A percentile compares a stretch with the other conserved stretches of the same genome.
phyloP scores from a whole-genome alignment of 2,329 filamentous ascomycete species.

The Herpotrichia juniperi region DNA sequence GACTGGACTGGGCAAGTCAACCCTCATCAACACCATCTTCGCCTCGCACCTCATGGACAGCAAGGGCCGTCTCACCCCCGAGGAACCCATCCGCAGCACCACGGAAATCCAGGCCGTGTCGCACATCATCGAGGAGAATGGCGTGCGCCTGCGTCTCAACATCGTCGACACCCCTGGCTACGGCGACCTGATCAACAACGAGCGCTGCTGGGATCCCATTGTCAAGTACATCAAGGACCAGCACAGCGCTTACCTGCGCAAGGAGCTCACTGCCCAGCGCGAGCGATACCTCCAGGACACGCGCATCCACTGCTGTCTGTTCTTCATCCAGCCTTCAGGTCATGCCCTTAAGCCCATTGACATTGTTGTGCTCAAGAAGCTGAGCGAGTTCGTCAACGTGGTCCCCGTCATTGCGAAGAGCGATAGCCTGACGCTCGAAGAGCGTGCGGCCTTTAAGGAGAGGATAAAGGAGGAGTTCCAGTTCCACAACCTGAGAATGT shows the following conservation, averaged over 20 bases:
- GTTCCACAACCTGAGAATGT: slow-evolving; percentile 99
- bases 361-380: slow-evolving; percentile 99
- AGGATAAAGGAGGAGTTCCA: slow-evolving; percentile 98
- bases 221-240: slow-evolving; percentile 99
- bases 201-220: slow-evolving; percentile 99
- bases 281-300: slow-evolving; percentile 99
- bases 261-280: slow-evolving; percentile 98
- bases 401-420: slow-evolving; percentile 99
- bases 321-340: slow-evolving; percentile 98
- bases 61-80: slow-evolving; percentile 90
- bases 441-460: slow-evolving; percentile 96
- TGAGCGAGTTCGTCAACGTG: slow-evolving; percentile 98
- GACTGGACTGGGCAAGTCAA: slow-evolving; percentile 98
- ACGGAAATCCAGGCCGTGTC: slow-evolving; percentile 98
- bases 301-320: slow-evolving; percentile 98
- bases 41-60: slow-evolving; percentile 99
- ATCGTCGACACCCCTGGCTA: slow-evolving; percentile 99
- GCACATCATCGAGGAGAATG: slow-evolving; percentile 99
- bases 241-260: slow-evolving; percentile 97
- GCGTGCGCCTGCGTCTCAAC: slow-evolving; percentile 94
- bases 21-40: slow-evolving; percentile 99
- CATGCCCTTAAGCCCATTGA: slow-evolving; percentile 99
- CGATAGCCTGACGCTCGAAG: slow-evolving; percentile 93
- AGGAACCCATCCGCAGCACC: slow-evolving; percentile 91
- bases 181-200: slow-evolving; percentile 98